These are phyloP conservation scores for Sclerotinia sclerotiorum DNA, from an alignment of 2,329 filamentous ascomycete genomes.

Conservation along the genomic window DNA sequence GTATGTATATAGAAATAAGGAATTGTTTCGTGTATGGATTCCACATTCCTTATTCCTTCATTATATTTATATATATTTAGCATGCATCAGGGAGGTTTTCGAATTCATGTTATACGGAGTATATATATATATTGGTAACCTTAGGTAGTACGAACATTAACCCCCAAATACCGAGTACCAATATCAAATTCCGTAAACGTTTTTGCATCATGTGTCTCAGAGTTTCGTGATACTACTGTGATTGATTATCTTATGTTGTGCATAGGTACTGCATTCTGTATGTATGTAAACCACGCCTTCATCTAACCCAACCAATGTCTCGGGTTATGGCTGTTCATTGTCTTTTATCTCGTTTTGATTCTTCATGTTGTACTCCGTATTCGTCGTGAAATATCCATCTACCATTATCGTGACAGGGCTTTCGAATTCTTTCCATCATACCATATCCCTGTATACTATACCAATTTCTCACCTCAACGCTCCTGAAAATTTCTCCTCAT, in stretches of 20 bases:
- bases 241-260: neutral
- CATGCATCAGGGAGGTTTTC: neutral
- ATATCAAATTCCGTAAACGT: neutral
- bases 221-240: neutral
- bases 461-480: neutral
- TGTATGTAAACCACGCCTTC: neutral
- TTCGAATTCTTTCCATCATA: neutral
- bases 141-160: neutral
- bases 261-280: neutral
- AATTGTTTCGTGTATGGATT: neutral
- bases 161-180: neutral
- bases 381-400: neutral
- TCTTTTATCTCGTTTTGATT: too few species aligned
- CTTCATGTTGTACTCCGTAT: too few species aligned
- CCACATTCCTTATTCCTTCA: neutral
- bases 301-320: slow-evolving; percentile 1
- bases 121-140: neutral
- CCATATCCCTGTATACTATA: neutral
- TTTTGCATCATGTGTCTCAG: slow-evolving; percentile 13
- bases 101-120: too few species aligned
- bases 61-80: too few species aligned
- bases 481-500: neutral
- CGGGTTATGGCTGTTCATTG: neutral
- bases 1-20: neutral
- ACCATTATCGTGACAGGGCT: slow-evolving; percentile 6